These are phyloP conservation scores for Macrolepiota dolichaula DNA, from an alignment of 768 basidiomycete genomes.

Conservation along the genomic window DNA sequence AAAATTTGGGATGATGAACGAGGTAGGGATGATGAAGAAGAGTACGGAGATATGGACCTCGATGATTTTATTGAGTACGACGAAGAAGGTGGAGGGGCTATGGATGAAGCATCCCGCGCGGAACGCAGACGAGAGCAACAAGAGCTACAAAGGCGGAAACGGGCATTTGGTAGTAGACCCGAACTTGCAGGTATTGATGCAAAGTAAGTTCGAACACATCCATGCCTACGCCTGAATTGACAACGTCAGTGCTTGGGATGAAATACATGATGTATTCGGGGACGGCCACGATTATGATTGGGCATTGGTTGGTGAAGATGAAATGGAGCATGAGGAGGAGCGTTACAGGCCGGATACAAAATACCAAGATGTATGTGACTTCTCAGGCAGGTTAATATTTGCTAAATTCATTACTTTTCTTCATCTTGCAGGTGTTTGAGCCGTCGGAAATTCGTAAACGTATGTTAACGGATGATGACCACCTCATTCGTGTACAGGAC, in stretches of 20 bases:
- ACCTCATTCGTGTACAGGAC: slow-evolving; percentile 85
- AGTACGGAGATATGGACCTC: slow-evolving; percentile 72
- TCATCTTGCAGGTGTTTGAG: slow-evolving; percentile 78
- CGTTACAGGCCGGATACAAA: slow-evolving; percentile 68
- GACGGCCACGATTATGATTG: slow-evolving; percentile 96
- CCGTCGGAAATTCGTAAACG: slow-evolving; percentile 92
- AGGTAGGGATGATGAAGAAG: slow-evolving; percentile 65
- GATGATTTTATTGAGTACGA: slow-evolving; percentile 80
- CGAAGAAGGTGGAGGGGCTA: slow-evolving; percentile 73
- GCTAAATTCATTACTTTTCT: not conserved
- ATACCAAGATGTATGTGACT: slow-evolving; percentile 69
- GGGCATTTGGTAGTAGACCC: slow-evolving; percentile 58
- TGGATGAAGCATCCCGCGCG: slow-evolving; percentile 76
- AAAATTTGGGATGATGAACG: slow-evolving; percentile 85
- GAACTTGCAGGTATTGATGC: slow-evolving; percentile 80
- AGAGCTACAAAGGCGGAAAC: slow-evolving; percentile 66
- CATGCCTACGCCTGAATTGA: slow-evolving; percentile 12
- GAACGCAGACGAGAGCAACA: slow-evolving; percentile 65
- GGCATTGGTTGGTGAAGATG: slow-evolving; percentile 85
- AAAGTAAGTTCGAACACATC: slow-evolving; percentile 48
- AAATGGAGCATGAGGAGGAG: slow-evolving; percentile 43
- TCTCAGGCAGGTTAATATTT: slow-evolving; percentile 6
- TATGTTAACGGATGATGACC: slow-evolving; percentile 90
- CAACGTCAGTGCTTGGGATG: slow-evolving; percentile 81
- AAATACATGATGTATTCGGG: slow-evolving; percentile 94